Base-by-base conservation (phyloP, 805 yeast genomes). In the Metschnikowia hibisci region DNA sequence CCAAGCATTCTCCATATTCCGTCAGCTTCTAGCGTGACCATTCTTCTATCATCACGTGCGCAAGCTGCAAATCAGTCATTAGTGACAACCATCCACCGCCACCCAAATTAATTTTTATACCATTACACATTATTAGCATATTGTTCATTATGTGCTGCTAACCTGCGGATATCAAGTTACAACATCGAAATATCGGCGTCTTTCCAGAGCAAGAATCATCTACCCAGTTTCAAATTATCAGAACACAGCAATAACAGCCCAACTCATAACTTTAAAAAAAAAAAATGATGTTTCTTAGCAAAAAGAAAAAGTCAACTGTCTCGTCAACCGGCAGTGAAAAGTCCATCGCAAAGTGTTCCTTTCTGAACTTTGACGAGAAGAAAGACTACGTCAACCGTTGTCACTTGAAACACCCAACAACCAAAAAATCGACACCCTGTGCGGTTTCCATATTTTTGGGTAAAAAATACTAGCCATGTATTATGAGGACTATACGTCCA, bases 351-450 rank as follows among this genome's bases (percentile, higher is more conserved):
- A 45, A 52, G 22, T 64, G 60, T 47, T 50, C 57, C 15, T 66
- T 66, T 48, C 55, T 61, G 34, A 63, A 66, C 47, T 70, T 70
- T 53, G 76, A 70, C 48, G 76, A 70, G 48, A 70, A 70, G 61
- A 69, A 69, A 52, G 76, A 70, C 48, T 70, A 70, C 51, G 62
- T 54, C n/a, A 64, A 63, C 45, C 58, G 76, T 43, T 70, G 74
- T 54, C 59, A 63, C 35, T 34, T 58, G 47, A 67, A 61, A 52
- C 50, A 55, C 29, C 46, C 48, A 9, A 28, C 50, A 16, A 26
- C 55, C 38, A 51, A 48, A 49, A 42, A 53, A 37, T 63, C 48
- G 12, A 45, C 53, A 11, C 62, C 72, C 18, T 57, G 48, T 18
- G 37, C 61, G 10, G 65, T 69, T 26, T 60, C 66, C 36, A 67